Percentiles rank a stretch among this genome's conserved stretches.
Evolutionary conservation across 2,329 filamentous ascomycete species (phyloP).

Genomic region (Madurella fahalii): DNA sequence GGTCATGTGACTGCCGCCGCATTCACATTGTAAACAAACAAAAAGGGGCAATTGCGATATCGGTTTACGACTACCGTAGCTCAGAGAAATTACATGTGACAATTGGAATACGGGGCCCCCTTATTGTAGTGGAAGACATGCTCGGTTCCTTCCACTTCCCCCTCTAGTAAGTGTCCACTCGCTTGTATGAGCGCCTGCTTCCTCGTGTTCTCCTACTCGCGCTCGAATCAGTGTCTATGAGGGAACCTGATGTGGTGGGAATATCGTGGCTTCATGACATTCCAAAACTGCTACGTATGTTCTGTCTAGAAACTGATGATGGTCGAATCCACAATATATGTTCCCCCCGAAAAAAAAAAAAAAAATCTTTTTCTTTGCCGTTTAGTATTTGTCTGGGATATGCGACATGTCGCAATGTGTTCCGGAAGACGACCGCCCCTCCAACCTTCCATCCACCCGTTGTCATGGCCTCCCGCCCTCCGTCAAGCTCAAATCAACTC

Average conservation of each 20-base stretch:
- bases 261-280: constrained; percentile 10
- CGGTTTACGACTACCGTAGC: too few relatives aligned
- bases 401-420: not conserved
- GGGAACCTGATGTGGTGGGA: not conserved
- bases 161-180: not conserved
- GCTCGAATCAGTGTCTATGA: not conserved
- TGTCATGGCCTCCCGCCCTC: too few relatives aligned
- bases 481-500: too few relatives aligned
- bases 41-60: not conserved
- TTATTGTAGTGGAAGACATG: not conserved
- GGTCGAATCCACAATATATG: constrained; percentile 5
- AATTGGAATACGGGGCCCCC: too few relatives aligned
- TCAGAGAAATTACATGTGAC: too few relatives aligned
- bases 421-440: too few relatives aligned
- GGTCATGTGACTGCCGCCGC: not conserved
- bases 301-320: constrained; percentile 9
- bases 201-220: too few relatives aligned
- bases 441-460: too few relatives aligned
- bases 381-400: not conserved
- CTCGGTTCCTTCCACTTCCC: not conserved
- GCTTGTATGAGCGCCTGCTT: too few relatives aligned
- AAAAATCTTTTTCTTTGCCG: not conserved
- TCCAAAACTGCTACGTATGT: constrained; percentile 6
- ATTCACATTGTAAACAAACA: not conserved
- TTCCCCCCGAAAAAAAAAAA: not conserved